phyloP scores from a whole-genome alignment of 2,329 filamentous ascomycete species.

The Sporothrix curviconia region DNA sequence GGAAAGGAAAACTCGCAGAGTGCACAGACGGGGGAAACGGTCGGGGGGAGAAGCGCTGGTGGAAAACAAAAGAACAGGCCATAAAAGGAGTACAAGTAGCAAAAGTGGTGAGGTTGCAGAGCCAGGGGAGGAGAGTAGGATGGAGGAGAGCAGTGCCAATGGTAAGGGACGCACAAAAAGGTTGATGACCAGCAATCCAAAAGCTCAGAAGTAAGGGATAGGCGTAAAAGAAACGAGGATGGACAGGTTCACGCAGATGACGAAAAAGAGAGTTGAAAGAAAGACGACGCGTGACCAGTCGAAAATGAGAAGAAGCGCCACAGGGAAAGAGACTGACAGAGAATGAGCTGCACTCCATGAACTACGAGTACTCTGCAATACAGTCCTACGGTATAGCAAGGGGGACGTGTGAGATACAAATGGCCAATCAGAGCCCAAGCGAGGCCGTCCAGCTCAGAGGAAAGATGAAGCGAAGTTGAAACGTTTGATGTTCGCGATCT shows the following conservation, averaged over 20 bases:
- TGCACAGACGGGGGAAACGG: background rate
- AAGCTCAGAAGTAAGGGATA: no score
- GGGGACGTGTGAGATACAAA: no score
- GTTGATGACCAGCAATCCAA: no score
- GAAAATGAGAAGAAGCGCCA: background rate
- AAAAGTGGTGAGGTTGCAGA: background rate
- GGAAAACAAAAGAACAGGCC: conserved; percentile 5
- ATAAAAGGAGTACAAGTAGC: background rate
- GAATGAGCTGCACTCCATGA: no score
- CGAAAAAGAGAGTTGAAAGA: background rate
- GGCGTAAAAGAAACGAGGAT: no score
- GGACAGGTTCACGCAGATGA: background rate
- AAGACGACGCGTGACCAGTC: background rate
- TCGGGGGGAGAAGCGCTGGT: background rate
- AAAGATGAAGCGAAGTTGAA: conserved; percentile 15
- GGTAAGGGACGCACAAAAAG: background rate
- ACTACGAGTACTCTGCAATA: no score
- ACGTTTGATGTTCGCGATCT: conserved; percentile 14
- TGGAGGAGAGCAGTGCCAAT: background rate
- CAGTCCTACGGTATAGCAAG: no score
- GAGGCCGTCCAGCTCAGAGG: background rate
- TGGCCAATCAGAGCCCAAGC: background rate
- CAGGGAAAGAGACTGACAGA: background rate
- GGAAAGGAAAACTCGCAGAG: background rate
- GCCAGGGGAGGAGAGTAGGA: background rate